A percentile compares a stretch with the other conserved stretches of the same genome.
Evolutionary conservation across 2,329 filamentous ascomycete species (phyloP).

Genomic region (Aspergillus neoniger): DNA sequence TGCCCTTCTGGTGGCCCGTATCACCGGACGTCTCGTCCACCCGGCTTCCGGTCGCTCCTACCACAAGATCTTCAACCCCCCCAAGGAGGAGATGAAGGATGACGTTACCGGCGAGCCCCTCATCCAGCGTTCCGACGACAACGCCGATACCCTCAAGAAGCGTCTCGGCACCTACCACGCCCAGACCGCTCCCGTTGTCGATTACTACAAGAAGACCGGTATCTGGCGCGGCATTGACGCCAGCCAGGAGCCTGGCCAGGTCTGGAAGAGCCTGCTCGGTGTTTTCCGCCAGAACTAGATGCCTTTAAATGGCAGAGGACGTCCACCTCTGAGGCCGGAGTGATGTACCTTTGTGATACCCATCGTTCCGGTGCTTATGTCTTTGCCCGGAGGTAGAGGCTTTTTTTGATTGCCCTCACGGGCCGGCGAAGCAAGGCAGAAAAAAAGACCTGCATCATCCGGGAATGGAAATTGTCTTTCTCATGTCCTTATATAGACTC

Average conservation of each 20-base stretch:
- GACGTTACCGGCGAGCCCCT: constrained; percentile 95
- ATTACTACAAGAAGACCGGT: constrained; percentile 95
- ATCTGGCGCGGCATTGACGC: constrained; percentile 97
- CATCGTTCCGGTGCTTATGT: neutral
- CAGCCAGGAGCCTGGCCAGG: constrained; percentile 90
- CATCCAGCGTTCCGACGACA: constrained; percentile 95
- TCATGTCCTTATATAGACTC: constrained; percentile 21
- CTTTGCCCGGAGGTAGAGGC: neutral
- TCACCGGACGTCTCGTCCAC: constrained; percentile 94
- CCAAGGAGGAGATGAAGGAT: constrained; percentile 90
- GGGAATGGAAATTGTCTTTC: constrained; percentile 18
- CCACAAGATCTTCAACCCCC: constrained; percentile 98
- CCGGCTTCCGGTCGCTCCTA: constrained; percentile 95
- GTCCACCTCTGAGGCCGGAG: constrained; percentile 1
- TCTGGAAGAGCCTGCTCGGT: constrained; percentile 89
- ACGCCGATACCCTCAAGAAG: constrained; percentile 94
- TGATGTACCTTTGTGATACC: constrained; percentile 9
- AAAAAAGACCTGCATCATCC: neutral
- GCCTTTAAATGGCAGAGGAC: neutral
- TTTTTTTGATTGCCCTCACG: neutral
- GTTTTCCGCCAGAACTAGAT: constrained; percentile 69
- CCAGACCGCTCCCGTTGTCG: constrained; percentile 89
- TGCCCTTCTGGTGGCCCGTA: constrained; percentile 85
- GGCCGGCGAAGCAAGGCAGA: constrained; percentile 3
- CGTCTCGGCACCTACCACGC: constrained; percentile 88